These are phyloP conservation scores for Penicillium occitanis DNA, from an alignment of 2,329 filamentous ascomycete species.

Conservation along the genomic window DNA sequence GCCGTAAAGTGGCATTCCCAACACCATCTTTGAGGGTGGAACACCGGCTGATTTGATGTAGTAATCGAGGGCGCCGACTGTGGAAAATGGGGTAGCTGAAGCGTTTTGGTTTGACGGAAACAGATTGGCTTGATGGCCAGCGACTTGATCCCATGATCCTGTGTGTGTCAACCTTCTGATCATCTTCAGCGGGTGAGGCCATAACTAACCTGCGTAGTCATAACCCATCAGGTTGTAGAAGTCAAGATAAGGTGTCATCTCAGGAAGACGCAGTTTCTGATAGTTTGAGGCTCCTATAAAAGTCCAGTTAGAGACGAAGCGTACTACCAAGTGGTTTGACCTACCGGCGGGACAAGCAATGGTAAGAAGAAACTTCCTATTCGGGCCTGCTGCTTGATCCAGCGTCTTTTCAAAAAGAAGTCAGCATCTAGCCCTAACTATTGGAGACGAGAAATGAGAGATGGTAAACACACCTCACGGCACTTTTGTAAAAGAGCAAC, in stretches of 20 bases:
- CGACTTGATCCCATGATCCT: constrained; percentile 53
- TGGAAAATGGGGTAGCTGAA: constrained; percentile 73
- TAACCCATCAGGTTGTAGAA: constrained; percentile 48
- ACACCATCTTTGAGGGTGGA: constrained; percentile 68
- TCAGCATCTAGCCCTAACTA: neutral
- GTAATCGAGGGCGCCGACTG: constrained; percentile 65
- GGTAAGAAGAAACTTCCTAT: constrained; percentile 49
- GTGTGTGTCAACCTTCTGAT: neutral
- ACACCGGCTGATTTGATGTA: constrained; percentile 66
- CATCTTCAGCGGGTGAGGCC: neutral
- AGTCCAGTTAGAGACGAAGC: constrained; percentile 36
- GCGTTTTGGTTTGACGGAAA: constrained; percentile 61
- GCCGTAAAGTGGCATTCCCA: constrained; percentile 97
- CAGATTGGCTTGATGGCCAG: constrained; percentile 83
- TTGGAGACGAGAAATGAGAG: constrained; percentile 18
- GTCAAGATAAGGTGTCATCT: constrained; percentile 51
- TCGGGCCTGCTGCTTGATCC: constrained; percentile 39
- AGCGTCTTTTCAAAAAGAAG: constrained; percentile 30
- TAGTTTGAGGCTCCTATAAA: constrained; percentile 25
- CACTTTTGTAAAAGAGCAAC: constrained; percentile 46
- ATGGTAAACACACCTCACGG: constrained; percentile 34
- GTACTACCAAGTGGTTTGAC: neutral
- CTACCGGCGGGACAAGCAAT: constrained; percentile 51
- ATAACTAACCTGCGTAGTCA: constrained; percentile 22
- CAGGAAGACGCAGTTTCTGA: constrained; percentile 40